Base-by-base conservation (phyloP, 805 yeast species). In the Torulaspora delbrueckii region DNA sequence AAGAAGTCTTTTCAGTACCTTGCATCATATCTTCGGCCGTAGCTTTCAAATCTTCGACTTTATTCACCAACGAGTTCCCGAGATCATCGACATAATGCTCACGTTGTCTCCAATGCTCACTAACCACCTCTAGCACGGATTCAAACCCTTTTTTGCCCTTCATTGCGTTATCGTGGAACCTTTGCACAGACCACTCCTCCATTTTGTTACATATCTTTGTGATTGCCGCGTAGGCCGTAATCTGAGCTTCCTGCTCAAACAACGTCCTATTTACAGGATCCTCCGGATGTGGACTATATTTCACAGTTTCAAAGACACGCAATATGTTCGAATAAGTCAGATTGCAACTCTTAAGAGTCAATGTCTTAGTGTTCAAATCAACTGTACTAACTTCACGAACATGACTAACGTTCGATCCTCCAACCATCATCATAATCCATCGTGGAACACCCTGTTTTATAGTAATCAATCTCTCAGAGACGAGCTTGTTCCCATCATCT, bases 361-460 rank as follows among this genome's bases (percentile, higher is more conserved):
- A 67, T 0, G 86, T 79, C 57, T 79, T 75, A 19, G 72, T 68
- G 28, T 63, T 62, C 42, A 87, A 72, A 62, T 91, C 95, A 28
- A 93, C 89, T 46, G 82, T 87, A 42, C 95, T 83, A 9, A 93
- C 80, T 62, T 91, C 99, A 38, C 98, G 76, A 7, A 91, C 95
- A 60, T 81, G 88, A 26, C 95, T 84, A 34, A 75, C 74, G 47
- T 80, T 81, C 19, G 76, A 72, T 2, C 86, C 84, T 2, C 96
- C 96, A 12, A 88, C 82, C 12, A 89, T 50, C 43, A 73, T 72
- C 47, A 78, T 66, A 19, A 93, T 63, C 97, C 97, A 91, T 27
- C 67, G 62, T 0, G 99, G 99, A 30, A 90, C 81, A 6, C 84
- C 73, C 62, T 91, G 99, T 53, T 84, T 77, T 65, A 95, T 87